These are phyloP conservation scores for Hericium alpestre DNA, from an alignment of 768 basidiomycete species.

Conservation along the genomic window DNA sequence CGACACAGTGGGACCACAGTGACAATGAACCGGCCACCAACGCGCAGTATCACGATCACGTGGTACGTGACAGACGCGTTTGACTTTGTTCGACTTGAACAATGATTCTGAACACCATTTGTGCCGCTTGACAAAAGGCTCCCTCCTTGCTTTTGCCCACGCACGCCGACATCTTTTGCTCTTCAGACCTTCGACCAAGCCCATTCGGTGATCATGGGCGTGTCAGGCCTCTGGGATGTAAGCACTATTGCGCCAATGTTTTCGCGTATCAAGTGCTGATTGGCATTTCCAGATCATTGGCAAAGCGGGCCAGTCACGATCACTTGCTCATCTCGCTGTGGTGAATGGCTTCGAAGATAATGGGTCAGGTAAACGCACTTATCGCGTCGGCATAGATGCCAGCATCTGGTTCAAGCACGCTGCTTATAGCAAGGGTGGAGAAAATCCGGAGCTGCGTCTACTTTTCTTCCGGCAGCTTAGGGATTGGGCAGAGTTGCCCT, in stretches of 20 bases:
- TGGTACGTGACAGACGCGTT: neutral
- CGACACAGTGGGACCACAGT: too few relatives aligned
- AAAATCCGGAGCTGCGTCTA: slow-evolving; percentile 77
- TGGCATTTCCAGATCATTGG: slow-evolving; percentile 40
- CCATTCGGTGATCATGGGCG: neutral
- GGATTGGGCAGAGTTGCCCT: slow-evolving; percentile 62
- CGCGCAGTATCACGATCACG: neutral
- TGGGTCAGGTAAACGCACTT: slow-evolving; percentile 51
- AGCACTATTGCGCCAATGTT: neutral
- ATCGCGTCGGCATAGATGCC: slow-evolving; percentile 77
- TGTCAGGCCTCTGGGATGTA: slow-evolving; percentile 1
- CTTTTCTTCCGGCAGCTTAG: slow-evolving; percentile 78
- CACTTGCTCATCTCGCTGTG: slow-evolving; percentile 65
- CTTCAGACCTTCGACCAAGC: too few relatives aligned
- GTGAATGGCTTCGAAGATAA: slow-evolving; percentile 64
- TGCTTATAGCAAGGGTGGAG: slow-evolving; percentile 63
- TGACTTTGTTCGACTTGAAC: neutral
- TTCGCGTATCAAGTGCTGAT: slow-evolving; percentile 18
- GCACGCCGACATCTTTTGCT: too few relatives aligned
- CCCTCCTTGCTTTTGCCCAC: too few relatives aligned
- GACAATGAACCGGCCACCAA: neutral
- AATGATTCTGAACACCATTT: neutral
- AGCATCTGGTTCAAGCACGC: slow-evolving; percentile 73
- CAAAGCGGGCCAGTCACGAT: slow-evolving; percentile 59
- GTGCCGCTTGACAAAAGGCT: too few relatives aligned